These are phyloP conservation scores for Colletotrichum spaethianum DNA, from an alignment of 2,329 filamentous ascomycete species.

Conservation along the genomic window DNA sequence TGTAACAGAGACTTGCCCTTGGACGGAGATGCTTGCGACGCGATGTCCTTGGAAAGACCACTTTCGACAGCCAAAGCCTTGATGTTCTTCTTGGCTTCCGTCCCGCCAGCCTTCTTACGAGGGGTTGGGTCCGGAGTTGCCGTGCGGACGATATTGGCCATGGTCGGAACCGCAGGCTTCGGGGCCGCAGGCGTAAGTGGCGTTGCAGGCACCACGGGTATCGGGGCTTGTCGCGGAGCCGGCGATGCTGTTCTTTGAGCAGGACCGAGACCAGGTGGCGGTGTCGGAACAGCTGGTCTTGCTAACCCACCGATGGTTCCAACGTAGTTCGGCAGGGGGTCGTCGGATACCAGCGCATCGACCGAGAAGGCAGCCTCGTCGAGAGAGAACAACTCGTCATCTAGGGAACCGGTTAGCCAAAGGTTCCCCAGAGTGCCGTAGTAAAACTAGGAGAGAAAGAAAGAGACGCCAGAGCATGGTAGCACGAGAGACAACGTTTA, in stretches of 20 bases:
- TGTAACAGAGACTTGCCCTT: slow-evolving; percentile 56
- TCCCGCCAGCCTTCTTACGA: slow-evolving; percentile 47
- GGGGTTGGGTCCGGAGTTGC: slow-evolving; percentile 53
- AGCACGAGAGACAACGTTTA: slow-evolving; percentile 52
- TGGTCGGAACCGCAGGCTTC: slow-evolving; percentile 46
- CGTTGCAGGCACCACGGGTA: slow-evolving; percentile 40
- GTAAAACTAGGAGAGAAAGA: slow-evolving; percentile 42
- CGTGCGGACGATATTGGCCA: slow-evolving; percentile 38
- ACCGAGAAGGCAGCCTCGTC: slow-evolving; percentile 75
- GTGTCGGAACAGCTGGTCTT: slow-evolving; percentile 22
- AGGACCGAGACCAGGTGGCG: slow-evolving; percentile 62
- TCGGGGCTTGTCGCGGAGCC: slow-evolving; percentile 39
- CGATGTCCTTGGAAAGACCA: slow-evolving; percentile 62
- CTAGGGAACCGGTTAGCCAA: slow-evolving; percentile 65
- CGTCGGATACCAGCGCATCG: slow-evolving; percentile 78
- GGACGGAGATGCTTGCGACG: slow-evolving; percentile 53
- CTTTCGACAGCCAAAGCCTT: slow-evolving; percentile 62
- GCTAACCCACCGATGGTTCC: slow-evolving; percentile 5
- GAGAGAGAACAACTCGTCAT: slow-evolving; percentile 73
- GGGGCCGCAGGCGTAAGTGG: slow-evolving; percentile 21
- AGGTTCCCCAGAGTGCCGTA: slow-evolving; percentile 38
- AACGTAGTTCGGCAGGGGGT: slow-evolving; percentile 47
- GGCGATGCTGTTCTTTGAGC: slow-evolving; percentile 56
- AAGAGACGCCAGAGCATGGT: slow-evolving; percentile 41
- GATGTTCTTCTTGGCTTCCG: slow-evolving; percentile 58